These are phyloP conservation scores for Dissophora globulifera DNA, from an alignment of 192 early-diverging fungal genomes.

Conservation along the genomic window DNA sequence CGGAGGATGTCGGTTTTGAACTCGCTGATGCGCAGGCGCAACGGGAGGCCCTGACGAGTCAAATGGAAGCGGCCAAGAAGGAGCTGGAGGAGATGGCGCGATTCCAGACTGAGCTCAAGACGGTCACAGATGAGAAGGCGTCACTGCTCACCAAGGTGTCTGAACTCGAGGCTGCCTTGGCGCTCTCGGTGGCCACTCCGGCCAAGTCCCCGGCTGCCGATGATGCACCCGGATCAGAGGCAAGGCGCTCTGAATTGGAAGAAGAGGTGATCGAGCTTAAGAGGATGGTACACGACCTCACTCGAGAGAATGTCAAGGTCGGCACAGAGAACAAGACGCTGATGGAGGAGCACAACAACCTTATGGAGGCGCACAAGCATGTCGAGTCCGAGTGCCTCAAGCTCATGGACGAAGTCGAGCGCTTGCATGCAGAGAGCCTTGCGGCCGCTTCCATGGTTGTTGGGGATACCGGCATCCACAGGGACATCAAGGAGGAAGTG, in stretches of 20 bases:
- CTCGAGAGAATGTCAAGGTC: constrained; percentile 61
- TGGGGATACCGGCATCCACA: background rate
- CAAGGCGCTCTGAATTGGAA: constrained; percentile 43
- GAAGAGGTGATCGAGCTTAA: constrained; percentile 36
- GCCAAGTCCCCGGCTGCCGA: background rate
- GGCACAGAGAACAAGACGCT: constrained; percentile 65
- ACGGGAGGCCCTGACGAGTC: constrained; percentile 23
- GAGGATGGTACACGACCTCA: constrained; percentile 57
- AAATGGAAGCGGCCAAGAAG: constrained; percentile 23
- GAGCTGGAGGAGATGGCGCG: constrained; percentile 13
- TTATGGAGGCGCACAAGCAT: constrained; percentile 70
- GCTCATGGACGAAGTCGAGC: constrained; percentile 79
- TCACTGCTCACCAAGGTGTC: constrained; percentile 53
- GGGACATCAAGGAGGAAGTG: constrained; percentile 1
- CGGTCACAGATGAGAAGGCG: constrained; percentile 48
- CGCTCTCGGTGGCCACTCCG: constrained; percentile 18
- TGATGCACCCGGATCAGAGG: constrained; percentile 19
- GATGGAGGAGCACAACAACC: constrained; percentile 59
- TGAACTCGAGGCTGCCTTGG: constrained; percentile 26
- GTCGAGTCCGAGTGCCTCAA: constrained; percentile 79
- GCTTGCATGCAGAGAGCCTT: constrained; percentile 66
- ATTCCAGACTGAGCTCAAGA: constrained; percentile 21
- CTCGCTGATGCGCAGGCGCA: constrained; percentile 43
- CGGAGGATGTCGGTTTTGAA: constrained; percentile 26
- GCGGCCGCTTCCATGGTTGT: constrained; percentile 9